phyloP scores from a whole-genome alignment of 192 early-diverging fungal species.

The Rhizophagus prolifer region DNA sequence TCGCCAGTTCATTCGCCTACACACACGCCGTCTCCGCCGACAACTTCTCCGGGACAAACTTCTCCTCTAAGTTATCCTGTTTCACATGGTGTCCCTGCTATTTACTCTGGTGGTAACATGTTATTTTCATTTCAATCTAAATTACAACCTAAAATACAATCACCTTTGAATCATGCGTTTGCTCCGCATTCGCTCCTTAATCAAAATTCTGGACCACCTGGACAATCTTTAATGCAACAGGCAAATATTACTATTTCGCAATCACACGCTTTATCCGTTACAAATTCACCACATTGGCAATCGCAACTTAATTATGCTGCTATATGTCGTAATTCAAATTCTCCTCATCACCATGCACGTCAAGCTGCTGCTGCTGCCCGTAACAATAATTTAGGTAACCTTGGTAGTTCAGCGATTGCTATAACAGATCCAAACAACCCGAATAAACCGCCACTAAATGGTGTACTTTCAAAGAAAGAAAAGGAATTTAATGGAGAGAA shows the following conservation, averaged over 20 bases:
- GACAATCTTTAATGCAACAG: slow-evolving; percentile 12
- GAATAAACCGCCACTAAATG: slow-evolving; percentile 44
- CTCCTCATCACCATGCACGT: slow-evolving; percentile 89
- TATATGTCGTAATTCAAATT: slow-evolving; percentile 69
- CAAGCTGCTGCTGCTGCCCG: slow-evolving; percentile 81
- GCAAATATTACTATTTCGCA: neutral
- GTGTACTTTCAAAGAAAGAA: slow-evolving; percentile 46
- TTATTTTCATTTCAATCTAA: slow-evolving; percentile 12
- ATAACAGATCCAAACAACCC: slow-evolving; percentile 61
- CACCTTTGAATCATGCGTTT: neutral
- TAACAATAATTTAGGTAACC: slow-evolving; percentile 38
- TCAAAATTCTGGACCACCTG: slow-evolving; percentile 18
- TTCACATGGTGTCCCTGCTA: slow-evolving; percentile 11
- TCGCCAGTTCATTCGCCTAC: slow-evolving; percentile 23
- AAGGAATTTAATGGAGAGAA: slow-evolving; percentile 29
- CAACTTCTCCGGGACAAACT: slow-evolving; percentile 22
- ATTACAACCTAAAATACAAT: slow-evolving; percentile 13
- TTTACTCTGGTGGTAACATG: slow-evolving; percentile 7
- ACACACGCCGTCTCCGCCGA: slow-evolving; percentile 20
- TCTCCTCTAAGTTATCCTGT: slow-evolving; percentile 15
- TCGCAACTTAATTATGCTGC: slow-evolving; percentile 71
- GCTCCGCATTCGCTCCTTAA: slow-evolving; percentile 8
- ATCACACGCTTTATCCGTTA: neutral
- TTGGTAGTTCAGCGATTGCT: slow-evolving; percentile 47
- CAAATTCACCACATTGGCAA: slow-evolving; percentile 58